Evolutionary conservation across 768 basidiomycete genomes (phyloP), one percentile per base, ranked within the genome.

Genomic region (Lactarius trivialis): DNA sequence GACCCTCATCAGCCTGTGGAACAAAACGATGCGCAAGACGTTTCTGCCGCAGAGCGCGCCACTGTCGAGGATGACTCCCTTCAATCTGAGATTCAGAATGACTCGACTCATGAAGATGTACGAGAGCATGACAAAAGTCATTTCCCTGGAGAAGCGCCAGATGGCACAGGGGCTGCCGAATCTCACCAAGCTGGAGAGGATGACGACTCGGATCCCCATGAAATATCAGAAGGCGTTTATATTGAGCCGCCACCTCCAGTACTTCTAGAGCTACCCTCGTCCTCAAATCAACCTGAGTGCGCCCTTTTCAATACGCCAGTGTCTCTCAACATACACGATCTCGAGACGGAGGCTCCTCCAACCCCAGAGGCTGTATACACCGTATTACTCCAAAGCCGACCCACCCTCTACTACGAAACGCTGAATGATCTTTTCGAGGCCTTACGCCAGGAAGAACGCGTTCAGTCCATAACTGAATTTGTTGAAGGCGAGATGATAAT

Each of bases 401-500:
- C 89, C 3, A 87, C 83, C 4, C 76, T 91, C 7, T 92, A 89
- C 71, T 91, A 91, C 67, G 89, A 91, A 70, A 84, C 89, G 32
- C 70, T 92, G 51, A 81, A 80, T 48, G 77, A 73, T 60, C 81
- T 91, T 21, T 91, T 91, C 68, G 85, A 85, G 59, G 86, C 85
- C 60, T 74, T 92, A 48, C 85, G 88, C 33, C 78, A 81, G 68
- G 86, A 90, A 60, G 79, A 82, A 53, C 70, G 75, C 58, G 69
- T 89, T 33, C 73, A 76, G 52, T 72, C 74, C 17, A 66, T 83
- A 7, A 74, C 78, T 33, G 77, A 81, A 34, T 71, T 83, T 51
- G 68, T 75, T 24, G 81, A 85, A 50, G 82, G 80, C 57, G 89
- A 91, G 72, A 75, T 92, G 28, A 73, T 84, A 37, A 70, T 92